Base-by-base conservation (phyloP, 495 filamentous ascomycete species). In the Pyrenula massariospora region DNA sequence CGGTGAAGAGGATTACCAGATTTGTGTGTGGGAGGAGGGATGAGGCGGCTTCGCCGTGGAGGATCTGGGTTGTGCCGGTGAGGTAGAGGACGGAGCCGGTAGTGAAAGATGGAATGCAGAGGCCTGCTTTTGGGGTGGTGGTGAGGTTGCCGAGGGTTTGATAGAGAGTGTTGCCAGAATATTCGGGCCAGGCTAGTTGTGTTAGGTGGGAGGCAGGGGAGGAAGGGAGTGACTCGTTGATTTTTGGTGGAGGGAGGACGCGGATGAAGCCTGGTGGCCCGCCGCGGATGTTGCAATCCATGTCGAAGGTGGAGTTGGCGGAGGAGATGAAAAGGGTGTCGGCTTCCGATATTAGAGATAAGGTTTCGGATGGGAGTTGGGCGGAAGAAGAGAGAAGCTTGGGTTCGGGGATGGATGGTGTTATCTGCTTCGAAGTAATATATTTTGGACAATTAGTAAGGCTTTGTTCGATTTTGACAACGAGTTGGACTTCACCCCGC, bases 241-340 rank as follows among this genome's bases (percentile, higher is more conserved):
- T n/a, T n/a, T n/a, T n/a, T n/a, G n/a, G n/a, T n/a, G n/a, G n/a
- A 23, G 71, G 73, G 0, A 83, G 55, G 22, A 91, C 70, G 22
- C 88, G 77, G 8, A 89, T 70, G 67, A 92, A 91, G 1, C 89
- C 89, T 22, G 76, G 73, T 3, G 85, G 76, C 0, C 89, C 88
- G 42, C 89, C 88, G 22, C 89, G 80, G 59, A 87, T 82, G 63
- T 93, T 93, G n/a, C 84, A 86, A 65, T 91, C 88, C 89, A 95
- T 91, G 60, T 81, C 84, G 21, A 65, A 62, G 12, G 63, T 63
- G n/a, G 77, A 75, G 59, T 85, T 73, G 12, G 76, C 78, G 36
- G 80, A 83, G 23, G 85, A 84, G 19, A 93, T 70, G 65, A 95
- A 93, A 59, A 95, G 84, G 31, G 87, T 69, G 63, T 91, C 89